phyloP scores from a whole-genome alignment of 805 yeast genomes.

The Saccharomycopsis olivae region DNA sequence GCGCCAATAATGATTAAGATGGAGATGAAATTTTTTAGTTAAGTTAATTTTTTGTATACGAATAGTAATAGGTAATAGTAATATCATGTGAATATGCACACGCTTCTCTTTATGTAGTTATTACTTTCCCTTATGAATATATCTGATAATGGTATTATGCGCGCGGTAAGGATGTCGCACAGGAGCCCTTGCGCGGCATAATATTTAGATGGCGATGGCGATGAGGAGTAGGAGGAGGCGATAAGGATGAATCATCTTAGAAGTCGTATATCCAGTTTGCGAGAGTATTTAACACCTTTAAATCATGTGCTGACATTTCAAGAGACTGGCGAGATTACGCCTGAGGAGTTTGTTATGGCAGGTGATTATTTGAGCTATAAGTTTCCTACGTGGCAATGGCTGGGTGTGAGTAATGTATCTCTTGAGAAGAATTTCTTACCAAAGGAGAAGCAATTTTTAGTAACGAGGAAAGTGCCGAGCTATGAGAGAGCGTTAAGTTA shows the following conservation, averaged over 20 bases:
- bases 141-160: too few relatives aligned
- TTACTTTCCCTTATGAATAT: too few relatives aligned
- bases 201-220: too few relatives aligned
- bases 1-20: too few relatives aligned
- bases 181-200: too few relatives aligned
- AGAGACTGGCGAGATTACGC: conserved; percentile 84
- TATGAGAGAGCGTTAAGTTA: conserved; percentile 54
- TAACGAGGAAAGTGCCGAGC: conserved; percentile 85
- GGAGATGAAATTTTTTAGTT: too few relatives aligned
- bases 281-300: conserved; percentile 91
- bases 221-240: too few relatives aligned
- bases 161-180: too few relatives aligned
- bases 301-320: conserved; percentile 78
- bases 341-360: conserved; percentile 88
- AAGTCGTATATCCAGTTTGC: conserved; percentile 69
- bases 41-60: too few relatives aligned
- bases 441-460: conserved; percentile 72
- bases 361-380: conserved; percentile 87
- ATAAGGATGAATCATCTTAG: conserved; percentile 39
- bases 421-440: conserved; percentile 63
- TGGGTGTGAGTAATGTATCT: conserved; percentile 43
- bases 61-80: too few relatives aligned
- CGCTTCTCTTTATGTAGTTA: too few relatives aligned
- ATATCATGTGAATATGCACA: too few relatives aligned
- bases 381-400: conserved; percentile 98